These are phyloP conservation scores for Solanum chmielewskii DNA, from an alignment of 257 asterid genomes.

Conservation along the genomic window DNA sequence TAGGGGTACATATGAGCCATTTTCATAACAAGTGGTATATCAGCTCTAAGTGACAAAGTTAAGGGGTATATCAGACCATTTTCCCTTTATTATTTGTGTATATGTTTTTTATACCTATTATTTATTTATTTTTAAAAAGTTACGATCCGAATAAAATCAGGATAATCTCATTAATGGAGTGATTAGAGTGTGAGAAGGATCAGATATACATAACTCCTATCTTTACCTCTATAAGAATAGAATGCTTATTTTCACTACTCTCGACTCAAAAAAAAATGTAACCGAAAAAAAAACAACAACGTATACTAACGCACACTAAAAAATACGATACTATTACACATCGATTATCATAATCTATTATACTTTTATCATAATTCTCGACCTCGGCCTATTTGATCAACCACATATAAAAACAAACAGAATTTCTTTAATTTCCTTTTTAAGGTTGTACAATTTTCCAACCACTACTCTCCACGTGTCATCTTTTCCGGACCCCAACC, in stretches of 20 bases:
- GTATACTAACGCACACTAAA: neutral
- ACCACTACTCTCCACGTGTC: neutral
- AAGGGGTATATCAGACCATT: no score
- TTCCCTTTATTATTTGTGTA: neutral
- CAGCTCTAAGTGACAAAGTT: no score
- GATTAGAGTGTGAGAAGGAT: neutral
- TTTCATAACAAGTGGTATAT: no score
- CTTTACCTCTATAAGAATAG: fast-evolving
- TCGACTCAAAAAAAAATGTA: no score
- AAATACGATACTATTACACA: neutral
- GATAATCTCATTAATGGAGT: neutral
- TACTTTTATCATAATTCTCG: neutral
- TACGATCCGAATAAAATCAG: no score
- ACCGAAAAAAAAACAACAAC: fast-evolving
- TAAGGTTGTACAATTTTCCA: neutral
- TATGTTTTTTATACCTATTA: fast-evolving
- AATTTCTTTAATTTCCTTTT: neutral
- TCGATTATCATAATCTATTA: no score
- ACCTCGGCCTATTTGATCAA: neutral
- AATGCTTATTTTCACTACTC: neutral
- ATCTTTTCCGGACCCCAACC: neutral
- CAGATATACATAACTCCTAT: no score
- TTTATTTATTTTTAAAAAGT: no score
- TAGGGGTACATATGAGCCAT: no score
- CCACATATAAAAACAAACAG: neutral